Evolutionary conservation across 2,329 filamentous ascomycete genomes (phyloP).

Genomic region (Trichophyton mentagrophytes): DNA sequence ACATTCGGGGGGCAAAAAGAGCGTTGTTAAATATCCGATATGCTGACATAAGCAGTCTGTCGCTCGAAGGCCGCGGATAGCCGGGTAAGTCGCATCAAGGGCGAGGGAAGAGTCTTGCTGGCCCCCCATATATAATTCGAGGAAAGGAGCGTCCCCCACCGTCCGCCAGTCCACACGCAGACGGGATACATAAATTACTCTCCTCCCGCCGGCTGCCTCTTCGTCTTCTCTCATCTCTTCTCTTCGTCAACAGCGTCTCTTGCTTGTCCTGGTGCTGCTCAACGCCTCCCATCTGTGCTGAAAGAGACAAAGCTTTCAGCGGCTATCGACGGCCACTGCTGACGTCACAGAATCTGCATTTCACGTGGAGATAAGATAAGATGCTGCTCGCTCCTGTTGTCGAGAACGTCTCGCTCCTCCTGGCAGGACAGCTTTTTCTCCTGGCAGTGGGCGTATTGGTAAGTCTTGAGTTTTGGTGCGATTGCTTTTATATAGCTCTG

Average conservation of each 20-base stretch:
- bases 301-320: not conserved
- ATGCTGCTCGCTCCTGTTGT: conserved; percentile 12
- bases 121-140: not conserved
- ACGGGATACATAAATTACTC: not conserved
- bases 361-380: conserved; percentile 1
- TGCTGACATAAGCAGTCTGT: not conserved
- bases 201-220: not conserved
- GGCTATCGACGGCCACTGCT: conserved; percentile 8
- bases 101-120: not conserved
- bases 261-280: not conserved
- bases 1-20: not conserved
- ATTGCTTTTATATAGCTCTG: no score
- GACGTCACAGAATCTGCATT: conserved; percentile 8
- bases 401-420: conserved; percentile 7
- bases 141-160: not conserved
- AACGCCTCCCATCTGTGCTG: not conserved
- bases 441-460: conserved; percentile 6
- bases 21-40: not conserved
- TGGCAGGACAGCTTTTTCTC: conserved; percentile 7
- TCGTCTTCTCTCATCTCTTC: not conserved
- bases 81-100: not conserved
- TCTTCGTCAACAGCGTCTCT: not conserved
- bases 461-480: not conserved
- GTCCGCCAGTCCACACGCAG: not conserved
- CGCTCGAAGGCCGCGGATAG: not conserved